Percentiles rank a stretch among this genome's conserved stretches.
phyloP scores from a whole-genome alignment of 768 basidiomycete species.

The Dioszegia aurantiaca region DNA sequence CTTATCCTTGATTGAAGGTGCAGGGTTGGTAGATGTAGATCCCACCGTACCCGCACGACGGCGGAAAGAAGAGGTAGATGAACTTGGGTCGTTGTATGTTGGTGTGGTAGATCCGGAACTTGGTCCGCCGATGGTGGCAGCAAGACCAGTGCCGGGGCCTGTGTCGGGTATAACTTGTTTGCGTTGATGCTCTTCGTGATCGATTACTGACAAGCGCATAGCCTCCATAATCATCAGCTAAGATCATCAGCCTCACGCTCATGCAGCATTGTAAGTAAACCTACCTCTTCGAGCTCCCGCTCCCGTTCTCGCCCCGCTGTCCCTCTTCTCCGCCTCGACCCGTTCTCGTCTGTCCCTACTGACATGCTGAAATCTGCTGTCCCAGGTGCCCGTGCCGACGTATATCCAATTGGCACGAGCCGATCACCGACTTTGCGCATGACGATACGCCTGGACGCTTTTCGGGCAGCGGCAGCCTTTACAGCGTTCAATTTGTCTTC shows the following conservation, averaged over 20 bases:
- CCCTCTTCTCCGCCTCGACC: slow-evolving; percentile 55
- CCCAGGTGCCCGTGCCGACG: slow-evolving; percentile 61
- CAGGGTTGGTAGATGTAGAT: background rate
- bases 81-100: background rate
- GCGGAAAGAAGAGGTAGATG: slow-evolving; percentile 12
- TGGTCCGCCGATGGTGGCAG: background rate
- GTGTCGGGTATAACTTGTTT: slow-evolving; percentile 22
- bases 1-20: background rate
- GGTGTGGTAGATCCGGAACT: slow-evolving; percentile 13
- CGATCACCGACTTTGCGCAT: slow-evolving; percentile 98
- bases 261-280: slow-evolving; percentile 31
- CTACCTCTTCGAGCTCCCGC: slow-evolving; percentile 85
- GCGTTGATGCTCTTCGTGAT: slow-evolving; percentile 89
- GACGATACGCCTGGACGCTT: slow-evolving; percentile 91
- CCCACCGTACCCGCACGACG: slow-evolving; percentile 13
- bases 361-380: slow-evolving; percentile 47
- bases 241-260: background rate
- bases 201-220: slow-evolving; percentile 88
- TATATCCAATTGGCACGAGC: slow-evolving; percentile 93
- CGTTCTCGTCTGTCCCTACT: slow-evolving; percentile 58
- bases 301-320: slow-evolving; percentile 71
- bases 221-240: slow-evolving; percentile 99
- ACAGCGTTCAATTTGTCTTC: slow-evolving; percentile 91
- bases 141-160: background rate
- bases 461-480: slow-evolving; percentile 88